These are phyloP conservation scores for Aquanectria penicillioides DNA, from an alignment of 2,329 filamentous ascomycete species.

Conservation along the genomic window DNA sequence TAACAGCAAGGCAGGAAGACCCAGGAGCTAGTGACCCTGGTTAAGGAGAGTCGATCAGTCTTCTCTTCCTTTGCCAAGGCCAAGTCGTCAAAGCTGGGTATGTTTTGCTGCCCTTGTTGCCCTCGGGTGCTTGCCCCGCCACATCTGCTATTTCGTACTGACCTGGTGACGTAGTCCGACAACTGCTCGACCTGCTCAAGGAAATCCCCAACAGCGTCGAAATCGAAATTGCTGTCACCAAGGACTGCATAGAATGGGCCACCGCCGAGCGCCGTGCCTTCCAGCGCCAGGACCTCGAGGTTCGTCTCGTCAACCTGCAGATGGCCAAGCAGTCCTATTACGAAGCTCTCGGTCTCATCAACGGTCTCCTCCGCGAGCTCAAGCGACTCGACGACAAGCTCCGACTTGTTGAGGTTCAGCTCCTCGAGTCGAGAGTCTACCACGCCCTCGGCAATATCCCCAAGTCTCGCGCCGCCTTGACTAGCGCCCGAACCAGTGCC, in stretches of 20 bases:
- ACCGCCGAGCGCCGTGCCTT: conserved; percentile 94
- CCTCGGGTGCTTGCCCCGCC: conserved; percentile 1
- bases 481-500: conserved; percentile 91
- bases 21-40: conserved; percentile 86
- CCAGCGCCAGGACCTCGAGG: conserved; percentile 97
- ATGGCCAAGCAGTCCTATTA: conserved; percentile 99
- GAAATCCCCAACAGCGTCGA: conserved; percentile 95
- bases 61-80: conserved; percentile 98
- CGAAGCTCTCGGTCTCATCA: conserved; percentile 95
- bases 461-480: conserved; percentile 94
- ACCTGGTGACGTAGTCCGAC: conserved; percentile 73
- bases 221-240: conserved; percentile 92
- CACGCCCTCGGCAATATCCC: conserved; percentile 96
- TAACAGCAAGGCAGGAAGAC: conserved; percentile 67
- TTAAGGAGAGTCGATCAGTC: conserved; percentile 89
- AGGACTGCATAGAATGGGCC: conserved; percentile 99
- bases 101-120: conserved; percentile 40
- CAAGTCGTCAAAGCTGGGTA: conserved; percentile 98
- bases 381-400: conserved; percentile 99
- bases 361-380: conserved; percentile 92
- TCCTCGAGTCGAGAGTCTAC: conserved; percentile 96
- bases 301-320: conserved; percentile 90
- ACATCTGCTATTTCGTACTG: conserved; percentile 16
- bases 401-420: conserved; percentile 95
- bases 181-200: conserved; percentile 94